phyloP scores from a whole-genome alignment of 768 basidiomycete species.

The Amanita inopinata region DNA sequence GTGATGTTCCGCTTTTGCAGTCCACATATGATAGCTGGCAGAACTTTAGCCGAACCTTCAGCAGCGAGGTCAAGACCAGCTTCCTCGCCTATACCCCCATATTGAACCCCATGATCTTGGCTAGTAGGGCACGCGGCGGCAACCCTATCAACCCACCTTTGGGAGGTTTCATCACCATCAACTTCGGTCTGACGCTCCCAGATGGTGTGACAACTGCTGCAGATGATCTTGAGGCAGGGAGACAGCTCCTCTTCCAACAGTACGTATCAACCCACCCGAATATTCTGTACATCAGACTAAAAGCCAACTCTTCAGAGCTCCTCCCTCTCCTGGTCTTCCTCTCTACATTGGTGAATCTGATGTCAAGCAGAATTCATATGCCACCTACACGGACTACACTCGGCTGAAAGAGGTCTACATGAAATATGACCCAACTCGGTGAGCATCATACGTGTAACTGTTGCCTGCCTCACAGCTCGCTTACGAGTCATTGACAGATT shows the following conservation, averaged over 20 bases:
- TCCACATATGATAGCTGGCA: slow-evolving; percentile 17
- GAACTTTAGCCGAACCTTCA: slow-evolving; percentile 14
- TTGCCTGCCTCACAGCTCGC: neutral
- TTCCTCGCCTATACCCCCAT: slow-evolving; percentile 22
- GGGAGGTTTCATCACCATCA: slow-evolving; percentile 17
- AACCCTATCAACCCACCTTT: slow-evolving; percentile 20
- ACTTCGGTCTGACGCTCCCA: slow-evolving; percentile 22
- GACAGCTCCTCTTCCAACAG: slow-evolving; percentile 21
- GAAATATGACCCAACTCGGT: slow-evolving; percentile 37
- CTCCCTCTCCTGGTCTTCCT: slow-evolving; percentile 27
- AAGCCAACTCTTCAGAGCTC: slow-evolving; percentile 19
- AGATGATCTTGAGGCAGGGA: slow-evolving; percentile 15
- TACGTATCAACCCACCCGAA: slow-evolving; percentile 14
- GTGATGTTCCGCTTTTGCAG: slow-evolving; percentile 13
- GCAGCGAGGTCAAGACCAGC: slow-evolving; percentile 11
- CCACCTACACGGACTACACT: slow-evolving; percentile 28
- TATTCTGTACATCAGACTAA: neutral
- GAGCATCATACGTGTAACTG: slow-evolving; percentile 6
- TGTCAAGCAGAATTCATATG: slow-evolving; percentile 26
- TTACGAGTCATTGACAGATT: slow-evolving; percentile 19
- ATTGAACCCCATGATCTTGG: slow-evolving; percentile 17
- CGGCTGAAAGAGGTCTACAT: slow-evolving; percentile 26
- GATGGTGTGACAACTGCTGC: slow-evolving; percentile 16
- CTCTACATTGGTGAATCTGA: slow-evolving; percentile 33
- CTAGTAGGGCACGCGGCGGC: slow-evolving; percentile 18